Conservation (phyloP, 768 basidiomycete species). For the Leccinum broughii region DNA sequence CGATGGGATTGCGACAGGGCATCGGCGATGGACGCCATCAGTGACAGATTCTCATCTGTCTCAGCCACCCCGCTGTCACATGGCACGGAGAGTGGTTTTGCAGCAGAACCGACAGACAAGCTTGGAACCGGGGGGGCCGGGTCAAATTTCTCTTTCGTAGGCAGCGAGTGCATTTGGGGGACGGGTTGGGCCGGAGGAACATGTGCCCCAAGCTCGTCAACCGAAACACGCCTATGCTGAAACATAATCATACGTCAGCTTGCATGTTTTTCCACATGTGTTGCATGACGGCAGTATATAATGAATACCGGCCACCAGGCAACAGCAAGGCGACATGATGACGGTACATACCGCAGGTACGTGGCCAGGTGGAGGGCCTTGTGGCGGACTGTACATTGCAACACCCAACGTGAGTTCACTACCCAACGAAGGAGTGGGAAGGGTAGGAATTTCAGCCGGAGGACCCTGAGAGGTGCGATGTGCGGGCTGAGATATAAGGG, state of each 20-base stretch:
- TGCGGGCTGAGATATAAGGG: constrained; percentile 3
- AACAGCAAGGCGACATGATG: constrained; percentile 18
- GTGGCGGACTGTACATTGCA: constrained; percentile 9
- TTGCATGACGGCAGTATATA: constrained; percentile 12
- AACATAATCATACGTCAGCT: constrained; percentile 13
- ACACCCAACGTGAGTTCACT: constrained; percentile 30
- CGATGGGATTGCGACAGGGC: constrained; percentile 35
- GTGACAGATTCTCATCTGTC: constrained; percentile 31
- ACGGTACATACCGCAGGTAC: constrained; percentile 20
- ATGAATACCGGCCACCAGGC: constrained; percentile 19
- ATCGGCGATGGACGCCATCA: constrained; percentile 40
- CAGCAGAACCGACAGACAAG: constrained; percentile 10
- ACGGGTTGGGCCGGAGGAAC: background rate
- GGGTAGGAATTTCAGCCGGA: constrained; percentile 17
- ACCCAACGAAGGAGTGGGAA: constrained; percentile 36
- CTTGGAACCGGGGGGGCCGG: constrained; percentile 9
- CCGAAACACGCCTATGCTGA: constrained; percentile 23
- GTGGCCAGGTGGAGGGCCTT: constrained; percentile 14
- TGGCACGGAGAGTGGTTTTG: constrained; percentile 8
- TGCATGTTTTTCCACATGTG: constrained; percentile 8
- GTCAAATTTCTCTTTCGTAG: constrained; percentile 43
- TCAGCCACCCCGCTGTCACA: constrained; percentile 6
- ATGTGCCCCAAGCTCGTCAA: constrained; percentile 31
- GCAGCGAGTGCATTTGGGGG: constrained; percentile 66
- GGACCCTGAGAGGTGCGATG: constrained; percentile 4